phyloP scores from a whole-genome alignment of 148 eudicot genomes.

The Fallopia convolvulus region DNA sequence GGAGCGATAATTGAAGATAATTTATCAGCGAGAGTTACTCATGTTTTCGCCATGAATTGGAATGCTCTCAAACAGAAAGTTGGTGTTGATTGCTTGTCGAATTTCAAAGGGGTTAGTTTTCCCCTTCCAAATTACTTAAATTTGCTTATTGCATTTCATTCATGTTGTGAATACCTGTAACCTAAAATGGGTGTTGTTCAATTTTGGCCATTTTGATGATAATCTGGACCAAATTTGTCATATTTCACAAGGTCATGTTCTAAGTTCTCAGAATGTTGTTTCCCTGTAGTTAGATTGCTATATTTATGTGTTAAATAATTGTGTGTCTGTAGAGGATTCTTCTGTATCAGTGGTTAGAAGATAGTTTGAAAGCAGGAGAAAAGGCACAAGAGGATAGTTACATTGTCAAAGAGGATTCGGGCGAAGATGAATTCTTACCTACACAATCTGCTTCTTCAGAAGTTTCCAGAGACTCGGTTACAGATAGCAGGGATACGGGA shows the following conservation, averaged over 20 bases:
- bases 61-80: slow-evolving; percentile 39
- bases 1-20: slow-evolving; percentile 62
- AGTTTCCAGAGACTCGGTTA: slow-evolving; percentile 22
- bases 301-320: not conserved
- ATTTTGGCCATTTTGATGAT: not conserved
- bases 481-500: slow-evolving; percentile 21
- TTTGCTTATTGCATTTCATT: not conserved
- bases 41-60: slow-evolving; percentile 56
- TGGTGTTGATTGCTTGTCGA: slow-evolving; percentile 31
- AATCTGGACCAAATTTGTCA: not conserved
- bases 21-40: slow-evolving; percentile 55
- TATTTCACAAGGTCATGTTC: not conserved
- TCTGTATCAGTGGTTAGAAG: slow-evolving; percentile 79
- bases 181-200: not conserved
- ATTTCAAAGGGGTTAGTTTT: slow-evolving; percentile 51
- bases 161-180: not conserved
- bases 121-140: not conserved
- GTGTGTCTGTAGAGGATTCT: slow-evolving; percentile 45
- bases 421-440: slow-evolving; percentile 16
- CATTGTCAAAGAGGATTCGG: slow-evolving; percentile 36
- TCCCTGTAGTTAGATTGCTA: not conserved
- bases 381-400: slow-evolving; percentile 49
- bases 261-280: not conserved
- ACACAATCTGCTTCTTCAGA: slow-evolving; percentile 27
- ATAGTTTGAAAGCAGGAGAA: slow-evolving; percentile 65